These are phyloP conservation scores for Aegilops longissima DNA, from an alignment of 176 grass and related monocot genomes.

Conservation along the genomic window DNA sequence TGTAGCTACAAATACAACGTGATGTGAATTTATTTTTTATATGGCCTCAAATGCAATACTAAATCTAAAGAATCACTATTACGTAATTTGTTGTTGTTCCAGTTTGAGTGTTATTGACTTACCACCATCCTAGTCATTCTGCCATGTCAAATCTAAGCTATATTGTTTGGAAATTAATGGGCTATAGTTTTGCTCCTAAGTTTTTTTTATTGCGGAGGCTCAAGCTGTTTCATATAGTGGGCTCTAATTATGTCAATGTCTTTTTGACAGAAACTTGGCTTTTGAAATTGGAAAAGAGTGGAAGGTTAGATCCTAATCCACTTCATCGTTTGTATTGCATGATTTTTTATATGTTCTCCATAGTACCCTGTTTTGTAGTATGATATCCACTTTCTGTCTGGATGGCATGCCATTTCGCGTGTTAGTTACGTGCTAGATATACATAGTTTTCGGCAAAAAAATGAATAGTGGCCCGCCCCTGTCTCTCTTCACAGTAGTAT, in stretches of 20 bases:
- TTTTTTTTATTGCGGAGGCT: background rate
- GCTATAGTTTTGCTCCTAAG: no score
- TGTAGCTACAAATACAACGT: background rate
- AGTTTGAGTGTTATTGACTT: background rate
- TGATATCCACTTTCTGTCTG: background rate
- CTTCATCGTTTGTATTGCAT: background rate
- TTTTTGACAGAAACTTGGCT: constrained; percentile 60
- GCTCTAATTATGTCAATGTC: constrained; percentile 29
- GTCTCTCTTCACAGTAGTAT: background rate
- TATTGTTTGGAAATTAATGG: background rate
- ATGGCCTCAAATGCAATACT: background rate
- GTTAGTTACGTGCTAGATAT: no score
- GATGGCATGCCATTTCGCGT: background rate
- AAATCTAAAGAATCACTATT: background rate
- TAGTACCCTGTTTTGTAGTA: background rate
- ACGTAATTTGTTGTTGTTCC: background rate
- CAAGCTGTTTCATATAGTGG: constrained; percentile 18
- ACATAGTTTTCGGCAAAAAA: no score
- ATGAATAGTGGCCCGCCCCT: background rate
- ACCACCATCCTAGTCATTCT: background rate
- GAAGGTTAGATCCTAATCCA: constrained; percentile 46
- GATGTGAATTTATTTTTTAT: background rate
- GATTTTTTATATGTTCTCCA: background rate
- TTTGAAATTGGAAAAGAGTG: constrained; percentile 73
- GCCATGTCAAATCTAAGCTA: background rate